Evolutionary conservation across 2,329 filamentous ascomycete genomes (phyloP), one percentile per base, ranked within the genome.

Genomic region (Apiospora aurea): DNA sequence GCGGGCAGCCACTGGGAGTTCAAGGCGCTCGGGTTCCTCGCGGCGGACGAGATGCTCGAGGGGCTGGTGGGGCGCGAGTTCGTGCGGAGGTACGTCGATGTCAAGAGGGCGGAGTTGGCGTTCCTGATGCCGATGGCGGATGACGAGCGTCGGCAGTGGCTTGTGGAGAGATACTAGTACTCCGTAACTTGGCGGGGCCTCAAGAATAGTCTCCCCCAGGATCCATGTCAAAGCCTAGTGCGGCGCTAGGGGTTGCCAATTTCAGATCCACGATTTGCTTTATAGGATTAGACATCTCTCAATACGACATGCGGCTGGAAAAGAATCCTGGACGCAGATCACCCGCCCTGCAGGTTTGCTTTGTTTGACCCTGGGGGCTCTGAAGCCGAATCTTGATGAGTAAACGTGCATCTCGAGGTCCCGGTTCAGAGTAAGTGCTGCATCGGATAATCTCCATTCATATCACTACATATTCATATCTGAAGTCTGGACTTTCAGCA

Each of bases 1-100:
- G 83, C 84, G 4, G 83, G 80, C 2, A 90, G 89, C 24, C 91
- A 94, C 78, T 97, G 93, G 92, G 94, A 97, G 81, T 76, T 97
- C 34, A 92, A 94, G 78, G 90, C 88, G 71, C 77, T 94, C 16
- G 75, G 77, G 3, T 85, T 82, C 4, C 79, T 94, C 69, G 76
- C 82, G 44, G 77, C 77, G 4, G 89, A 93, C 72, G 76, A 76
- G 2, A 81, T 80, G 46, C 71, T 94, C 74, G 79, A 75, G 0
- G 80, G 81, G 24, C 73, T 86, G 47, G 72, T 94, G 68, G 86
- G 87, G 0, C 73, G 78, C 0, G 83, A 85, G 3, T 76, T 92
- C 24, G 86, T 93, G 6, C 79, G 85, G 44, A 84, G 88, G 67
- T 94, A 92, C 76, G 61, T 88, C 1, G 79, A 79, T 0, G 83